A percentile compares a stretch with the other conserved stretches of the same genome.
These are phyloP conservation scores for Chytridiales sp. DNA, from an alignment of 371 early-diverging fungal species.

Conservation along the genomic window DNA sequence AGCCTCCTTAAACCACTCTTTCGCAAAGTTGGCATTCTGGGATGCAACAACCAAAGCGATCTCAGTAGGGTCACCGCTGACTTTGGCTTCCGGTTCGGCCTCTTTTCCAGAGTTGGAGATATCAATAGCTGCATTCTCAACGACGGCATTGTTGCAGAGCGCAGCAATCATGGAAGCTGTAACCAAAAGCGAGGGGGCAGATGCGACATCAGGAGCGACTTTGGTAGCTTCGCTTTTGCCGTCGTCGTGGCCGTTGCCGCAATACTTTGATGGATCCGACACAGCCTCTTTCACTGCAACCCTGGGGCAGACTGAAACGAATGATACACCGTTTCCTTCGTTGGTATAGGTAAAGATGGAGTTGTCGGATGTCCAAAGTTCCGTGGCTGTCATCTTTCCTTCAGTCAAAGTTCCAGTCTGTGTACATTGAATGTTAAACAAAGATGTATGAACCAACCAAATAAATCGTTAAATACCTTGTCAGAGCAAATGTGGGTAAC, in stretches of 20 bases:
- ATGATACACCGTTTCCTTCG: conserved; percentile 21
- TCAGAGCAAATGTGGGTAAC: conserved; percentile 93
- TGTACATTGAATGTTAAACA: neutral
- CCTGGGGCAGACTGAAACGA: conserved; percentile 8
- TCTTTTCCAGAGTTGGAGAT: too few relatives aligned
- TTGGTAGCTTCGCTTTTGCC: conserved; percentile 1
- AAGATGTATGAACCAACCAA: neutral
- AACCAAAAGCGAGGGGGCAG: conserved; percentile 37
- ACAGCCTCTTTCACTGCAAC: conserved; percentile 23
- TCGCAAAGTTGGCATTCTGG: conserved; percentile 37
- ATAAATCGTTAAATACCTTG: conserved; percentile 51
- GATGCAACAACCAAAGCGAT: conserved; percentile 47
- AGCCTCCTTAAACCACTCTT: conserved; percentile 38
- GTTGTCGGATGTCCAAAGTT: conserved; percentile 49
- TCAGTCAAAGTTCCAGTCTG: conserved; percentile 90
- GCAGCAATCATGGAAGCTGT: conserved; percentile 43
- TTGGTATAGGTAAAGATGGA: conserved; percentile 35
- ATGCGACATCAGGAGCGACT: conserved; percentile 20
- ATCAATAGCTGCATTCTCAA: conserved; percentile 16
- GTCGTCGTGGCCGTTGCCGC: conserved; percentile 1
- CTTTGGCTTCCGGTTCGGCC: conserved; percentile 37
- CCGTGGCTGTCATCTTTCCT: conserved; percentile 68
- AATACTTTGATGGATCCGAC: conserved; percentile 9
- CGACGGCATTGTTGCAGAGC: conserved; percentile 47
- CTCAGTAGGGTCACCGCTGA: conserved; percentile 56